Evolutionary conservation across 441 rosid species (phyloP).

Genomic region (Pelargonium citronellum): DNA sequence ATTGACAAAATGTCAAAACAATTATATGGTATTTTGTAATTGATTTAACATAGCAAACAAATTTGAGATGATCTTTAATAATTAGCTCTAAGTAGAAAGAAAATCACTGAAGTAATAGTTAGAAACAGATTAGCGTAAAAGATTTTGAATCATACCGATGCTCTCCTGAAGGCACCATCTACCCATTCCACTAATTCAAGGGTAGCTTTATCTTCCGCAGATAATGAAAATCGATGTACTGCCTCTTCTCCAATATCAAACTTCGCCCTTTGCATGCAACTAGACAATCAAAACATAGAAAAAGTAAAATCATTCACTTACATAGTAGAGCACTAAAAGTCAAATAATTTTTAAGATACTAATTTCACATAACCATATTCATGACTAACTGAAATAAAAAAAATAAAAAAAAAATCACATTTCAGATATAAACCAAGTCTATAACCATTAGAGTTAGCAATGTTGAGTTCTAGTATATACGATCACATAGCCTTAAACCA

Average conservation of each 20-base stretch:
- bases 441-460: not conserved
- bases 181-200: slow-evolving; percentile 99
- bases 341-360: slow-evolving; percentile 2
- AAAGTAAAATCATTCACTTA: not conserved
- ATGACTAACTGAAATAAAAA: not conserved
- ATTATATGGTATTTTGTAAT: not conserved
- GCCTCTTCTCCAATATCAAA: slow-evolving; percentile 98
- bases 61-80: not conserved
- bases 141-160: slow-evolving; percentile 55
- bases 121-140: slow-evolving; percentile 12
- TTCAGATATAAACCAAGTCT: slow-evolving; percentile 1
- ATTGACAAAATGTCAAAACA: not conserved
- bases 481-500: not conserved
- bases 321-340: too few species aligned
- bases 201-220: slow-evolving; percentile 97
- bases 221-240: slow-evolving; percentile 82
- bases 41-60: not conserved
- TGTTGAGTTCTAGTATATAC: not conserved
- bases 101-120: not conserved
- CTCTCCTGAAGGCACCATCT: slow-evolving; percentile 67
- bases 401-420: not conserved
- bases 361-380: not conserved
- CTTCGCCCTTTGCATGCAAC: slow-evolving; percentile 96
- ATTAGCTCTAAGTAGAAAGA: not conserved
- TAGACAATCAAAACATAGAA: slow-evolving; percentile 35